Evolutionary conservation across 352 stramenopile genomes (phyloP), one percentile per base, ranked within the genome.

Genomic region (Phytophthora citricola): DNA sequence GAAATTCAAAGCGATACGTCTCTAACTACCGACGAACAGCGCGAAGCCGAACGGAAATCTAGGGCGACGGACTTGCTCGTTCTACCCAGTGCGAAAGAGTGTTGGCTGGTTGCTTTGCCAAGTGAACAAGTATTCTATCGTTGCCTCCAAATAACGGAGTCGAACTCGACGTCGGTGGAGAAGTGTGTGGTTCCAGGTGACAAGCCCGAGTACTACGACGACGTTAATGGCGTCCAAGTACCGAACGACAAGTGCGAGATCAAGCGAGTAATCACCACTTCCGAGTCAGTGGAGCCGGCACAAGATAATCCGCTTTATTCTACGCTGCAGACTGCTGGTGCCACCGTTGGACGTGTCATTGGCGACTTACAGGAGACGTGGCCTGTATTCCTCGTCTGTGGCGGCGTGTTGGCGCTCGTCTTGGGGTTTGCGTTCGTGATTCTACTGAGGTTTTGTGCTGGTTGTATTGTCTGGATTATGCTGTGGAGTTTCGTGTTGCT

Each of bases 221-320:
- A 77, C 7, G 68, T 80, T 1, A 78, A 80, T 14, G 82, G 81
- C 9, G 67, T 87, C 3, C 73, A 74, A 34, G 63, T 43, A 0
- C 77, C 83, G 6, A 93, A 93, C 57, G 59, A 62, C 50, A 83
- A 92, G 56, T 97, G 89, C 53, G 79, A 94, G 55, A 75, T 93
- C 20, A 92, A 93, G 58, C 63, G 78, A 47, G 81, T 91, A 17
- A 60, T 76, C 15, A 87, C 79, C 3, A 76, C 79, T 45, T 83
- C 75, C 1, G 78, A 91, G 24, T 64, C 83, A 1, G 73, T 79
- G 4, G 81, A 76, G 0, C 82, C 85, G 5, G 86, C 85, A 1
- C 83, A 93, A 34, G 48, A 76, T 7, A 91, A 95, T 40, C 87
- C 87, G 38, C 69, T 97, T 15, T 94, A 91, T 53, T 76, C 89